Percentiles rank a stretch among this genome's conserved stretches.
These are phyloP conservation scores for Novymonas esmeraldas DNA, from an alignment of 208 protist species.

Conservation along the genomic window DNA sequence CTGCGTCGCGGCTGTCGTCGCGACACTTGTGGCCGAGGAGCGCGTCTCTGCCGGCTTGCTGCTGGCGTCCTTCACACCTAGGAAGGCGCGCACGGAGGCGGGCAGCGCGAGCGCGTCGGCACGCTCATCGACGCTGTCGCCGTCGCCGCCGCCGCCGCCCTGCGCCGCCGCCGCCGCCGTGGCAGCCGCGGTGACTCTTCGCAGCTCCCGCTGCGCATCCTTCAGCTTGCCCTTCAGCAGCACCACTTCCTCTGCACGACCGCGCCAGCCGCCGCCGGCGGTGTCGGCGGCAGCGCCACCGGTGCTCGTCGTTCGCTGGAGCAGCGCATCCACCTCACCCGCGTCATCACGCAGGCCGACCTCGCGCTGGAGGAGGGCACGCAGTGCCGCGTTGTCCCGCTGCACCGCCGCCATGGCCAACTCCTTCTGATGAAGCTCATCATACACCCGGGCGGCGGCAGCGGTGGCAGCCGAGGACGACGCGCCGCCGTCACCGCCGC, in stretches of 20 bases:
- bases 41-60: constrained; percentile 8
- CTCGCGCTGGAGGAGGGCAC: constrained; percentile 54
- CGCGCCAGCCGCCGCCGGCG: constrained; percentile 46
- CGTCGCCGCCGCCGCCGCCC: background rate
- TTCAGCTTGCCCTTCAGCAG: constrained; percentile 73
- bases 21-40: too few relatives aligned
- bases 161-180: constrained; percentile 6
- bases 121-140: background rate
- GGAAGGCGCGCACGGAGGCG: constrained; percentile 15
- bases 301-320: constrained; percentile 23
- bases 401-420: constrained; percentile 54
- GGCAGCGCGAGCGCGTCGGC: constrained; percentile 9
- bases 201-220: constrained; percentile 48
- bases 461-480: constrained; percentile 15
- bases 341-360: constrained; percentile 48
- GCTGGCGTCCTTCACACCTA: background rate
- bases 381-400: constrained; percentile 55
- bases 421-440: constrained; percentile 53
- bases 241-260: constrained; percentile 74
- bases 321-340: constrained; percentile 41
- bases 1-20: constrained; percentile 11
- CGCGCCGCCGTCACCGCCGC: background rate
- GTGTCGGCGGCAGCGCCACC: background rate
- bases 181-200: too few relatives aligned
- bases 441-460: constrained; percentile 50